Percentiles rank a stretch among this genome's conserved stretches.
Evolutionary conservation across 2,329 filamentous ascomycete species (phyloP).

Genomic region (Aphanocladium album): DNA sequence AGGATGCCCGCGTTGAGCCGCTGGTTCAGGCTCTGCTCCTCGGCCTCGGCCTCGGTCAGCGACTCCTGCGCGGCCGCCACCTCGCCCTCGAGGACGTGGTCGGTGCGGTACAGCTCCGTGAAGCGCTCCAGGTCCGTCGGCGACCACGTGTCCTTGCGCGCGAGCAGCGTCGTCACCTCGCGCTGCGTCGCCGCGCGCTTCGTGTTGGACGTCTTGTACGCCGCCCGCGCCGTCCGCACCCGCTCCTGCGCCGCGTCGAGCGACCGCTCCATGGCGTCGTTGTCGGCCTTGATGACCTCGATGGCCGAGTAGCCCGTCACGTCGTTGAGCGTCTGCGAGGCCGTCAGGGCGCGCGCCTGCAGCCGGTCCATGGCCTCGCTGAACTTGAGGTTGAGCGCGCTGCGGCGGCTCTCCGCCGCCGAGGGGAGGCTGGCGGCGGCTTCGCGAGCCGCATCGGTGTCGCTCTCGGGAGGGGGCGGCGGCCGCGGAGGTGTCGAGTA

Average conservation of each 20-base stretch:
- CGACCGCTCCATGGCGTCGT: constrained; percentile 59
- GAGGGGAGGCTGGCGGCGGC: constrained; percentile 26
- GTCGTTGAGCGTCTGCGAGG: constrained; percentile 85
- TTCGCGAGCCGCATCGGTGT: neutral
- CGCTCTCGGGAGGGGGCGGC: neutral
- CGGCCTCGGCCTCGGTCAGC: constrained; percentile 69
- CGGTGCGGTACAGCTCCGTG: constrained; percentile 83
- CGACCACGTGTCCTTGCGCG: constrained; percentile 90
- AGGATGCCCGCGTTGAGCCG: constrained; percentile 78
- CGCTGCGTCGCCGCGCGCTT: constrained; percentile 85
- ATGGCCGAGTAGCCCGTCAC: constrained; percentile 93
- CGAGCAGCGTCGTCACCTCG: constrained; percentile 89
- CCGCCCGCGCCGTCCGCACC: constrained; percentile 66
- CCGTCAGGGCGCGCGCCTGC: constrained; percentile 77
- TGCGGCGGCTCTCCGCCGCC: constrained; percentile 28
- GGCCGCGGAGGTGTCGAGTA: neutral
- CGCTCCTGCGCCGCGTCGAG: constrained; percentile 55
- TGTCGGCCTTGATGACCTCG: constrained; percentile 75
- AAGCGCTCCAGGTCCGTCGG: constrained; percentile 87
- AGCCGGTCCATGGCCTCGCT: constrained; percentile 75
- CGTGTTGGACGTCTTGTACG: constrained; percentile 78
- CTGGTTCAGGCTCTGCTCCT: constrained; percentile 71
- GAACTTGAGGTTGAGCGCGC: constrained; percentile 29
- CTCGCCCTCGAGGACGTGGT: constrained; percentile 87
- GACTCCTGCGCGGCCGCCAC: constrained; percentile 68